Percentiles rank a stretch among this genome's conserved stretches.
Evolutionary conservation across 148 eudicot genomes (phyloP).

Genomic region (Mesembryanthemum crystallinum): DNA sequence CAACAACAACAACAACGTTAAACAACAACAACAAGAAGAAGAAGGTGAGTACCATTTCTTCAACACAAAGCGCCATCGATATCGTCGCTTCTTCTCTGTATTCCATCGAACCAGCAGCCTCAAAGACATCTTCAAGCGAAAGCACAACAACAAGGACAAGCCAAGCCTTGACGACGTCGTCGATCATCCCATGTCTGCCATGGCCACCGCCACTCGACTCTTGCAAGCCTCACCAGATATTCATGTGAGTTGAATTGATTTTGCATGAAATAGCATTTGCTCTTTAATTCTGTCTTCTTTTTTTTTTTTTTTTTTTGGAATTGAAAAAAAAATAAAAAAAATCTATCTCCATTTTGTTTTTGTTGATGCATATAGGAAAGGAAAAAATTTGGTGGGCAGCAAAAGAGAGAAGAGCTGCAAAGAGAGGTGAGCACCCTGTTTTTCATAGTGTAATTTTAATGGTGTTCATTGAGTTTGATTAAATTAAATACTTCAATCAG

Average conservation of each 20-base stretch:
- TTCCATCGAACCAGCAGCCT: neutral
- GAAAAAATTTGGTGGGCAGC: constrained; percentile 42
- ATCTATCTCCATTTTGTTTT: neutral
- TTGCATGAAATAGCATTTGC: neutral
- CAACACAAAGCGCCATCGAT: neutral
- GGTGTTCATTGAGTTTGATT: no score
- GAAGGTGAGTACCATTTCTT: neutral
- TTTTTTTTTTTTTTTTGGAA: no score
- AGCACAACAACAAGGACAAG: neutral
- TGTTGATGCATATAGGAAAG: constrained; percentile 33
- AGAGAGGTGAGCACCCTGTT: constrained; percentile 49
- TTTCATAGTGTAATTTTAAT: neutral
- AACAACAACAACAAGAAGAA: neutral
- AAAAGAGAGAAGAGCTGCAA: constrained; percentile 56
- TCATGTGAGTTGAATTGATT: neutral
- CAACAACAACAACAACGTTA: neutral
- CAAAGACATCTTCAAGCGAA: neutral
- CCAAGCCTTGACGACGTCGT: neutral
- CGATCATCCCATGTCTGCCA: constrained; percentile 5
- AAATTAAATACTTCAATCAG: no score
- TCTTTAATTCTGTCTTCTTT: no score
- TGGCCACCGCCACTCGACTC: constrained; percentile 9
- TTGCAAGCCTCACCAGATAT: constrained; percentile 2
- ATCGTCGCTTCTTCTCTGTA: neutral
- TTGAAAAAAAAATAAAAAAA: no score